Evolutionary conservation across 805 yeast genomes (phyloP), one percentile per base, ranked within the genome.

Genomic region (Tetrapisispora taiwanensis): DNA sequence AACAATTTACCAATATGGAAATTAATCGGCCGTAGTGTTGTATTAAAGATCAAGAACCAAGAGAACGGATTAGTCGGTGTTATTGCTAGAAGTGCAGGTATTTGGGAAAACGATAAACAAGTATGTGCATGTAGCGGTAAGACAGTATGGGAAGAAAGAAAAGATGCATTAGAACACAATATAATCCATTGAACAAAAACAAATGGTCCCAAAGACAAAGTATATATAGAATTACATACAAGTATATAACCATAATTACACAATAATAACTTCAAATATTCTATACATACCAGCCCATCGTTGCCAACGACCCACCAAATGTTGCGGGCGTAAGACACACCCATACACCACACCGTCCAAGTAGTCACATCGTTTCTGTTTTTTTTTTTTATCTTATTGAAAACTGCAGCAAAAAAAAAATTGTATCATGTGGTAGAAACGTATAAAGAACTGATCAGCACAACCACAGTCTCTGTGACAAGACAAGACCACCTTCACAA

Each of bases 61-160:
- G 46, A 39, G 0, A 45, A 64, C 6, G 70, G 70, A 36, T 65
- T 84, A 9, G 81, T 80, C 41, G 97, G 98, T 27, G 95, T 90
- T 20, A 78, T 92, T 58, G 97, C 97, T 1, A 75, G 97, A 56
- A 83, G 94, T 55, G 97, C 98, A 1, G 98, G 98, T 14, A 84
- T 79, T 22, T 92, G 97, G 97, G 95, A 90, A 59, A 92, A 92
- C 65, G 85, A 83, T 53, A 90, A 90, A 65, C 79, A 79, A 47
- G 95, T 90, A 2, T 90, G 98, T 65, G 81, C 90, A 30, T 92
- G 97, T 63, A 80, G 90, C 14, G 98, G 98, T 15, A 87, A 88
- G 71, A 85, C 95, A 0, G 78, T 90, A 22, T 90, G 98, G 97
- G 88, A 92, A 60, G 98, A 90, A 63, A 72, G 97, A 45, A 63